Evolutionary conservation across 1,284 basidiomycete genomes (phyloP).

Genomic region (Cutaneotrichosporon sp.): DNA sequence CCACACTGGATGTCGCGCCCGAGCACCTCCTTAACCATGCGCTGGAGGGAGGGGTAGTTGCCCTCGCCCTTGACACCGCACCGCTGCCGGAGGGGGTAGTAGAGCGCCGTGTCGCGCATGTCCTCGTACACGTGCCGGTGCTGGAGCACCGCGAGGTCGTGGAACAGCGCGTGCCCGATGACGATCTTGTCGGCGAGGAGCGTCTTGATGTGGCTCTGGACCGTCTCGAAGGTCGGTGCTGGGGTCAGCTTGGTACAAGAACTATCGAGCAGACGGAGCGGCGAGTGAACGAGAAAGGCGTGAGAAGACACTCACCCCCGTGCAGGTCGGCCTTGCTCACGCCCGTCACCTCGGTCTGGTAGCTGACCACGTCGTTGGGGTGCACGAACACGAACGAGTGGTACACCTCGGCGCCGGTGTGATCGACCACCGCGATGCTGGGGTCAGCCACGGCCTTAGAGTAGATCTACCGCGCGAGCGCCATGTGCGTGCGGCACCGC

Average conservation of each 20-base stretch:
- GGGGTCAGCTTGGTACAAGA: conserved; percentile 1
- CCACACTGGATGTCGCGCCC: conserved; percentile 56
- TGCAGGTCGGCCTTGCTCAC: conserved; percentile 55
- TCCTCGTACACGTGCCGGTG: conserved; percentile 57
- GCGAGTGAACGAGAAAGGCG: background rate
- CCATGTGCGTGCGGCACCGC: conserved; percentile 20
- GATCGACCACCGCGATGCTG: conserved; percentile 57
- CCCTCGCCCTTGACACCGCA: conserved; percentile 40
- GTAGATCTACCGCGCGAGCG: conserved; percentile 33
- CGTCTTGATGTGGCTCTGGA: conserved; percentile 73
- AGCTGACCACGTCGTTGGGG: conserved; percentile 57
- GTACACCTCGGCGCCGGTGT: conserved; percentile 53
- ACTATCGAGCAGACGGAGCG: no score
- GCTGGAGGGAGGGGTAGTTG: conserved; percentile 54
- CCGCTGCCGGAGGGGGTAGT: conserved; percentile 52
- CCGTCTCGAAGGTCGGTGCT: conserved; percentile 77
- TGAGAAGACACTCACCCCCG: conserved; percentile 44
- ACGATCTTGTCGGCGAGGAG: conserved; percentile 77
- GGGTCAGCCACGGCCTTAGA: background rate
- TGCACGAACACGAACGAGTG: conserved; percentile 57
- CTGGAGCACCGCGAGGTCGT: conserved; percentile 73
- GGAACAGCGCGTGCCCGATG: conserved; percentile 87
- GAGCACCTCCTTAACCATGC: conserved; percentile 54
- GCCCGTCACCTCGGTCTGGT: conserved; percentile 57
- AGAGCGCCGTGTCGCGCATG: conserved; percentile 58